phyloP scores from a whole-genome alignment of 1,284 basidiomycete species.

The Takashimella tepidaria region DNA sequence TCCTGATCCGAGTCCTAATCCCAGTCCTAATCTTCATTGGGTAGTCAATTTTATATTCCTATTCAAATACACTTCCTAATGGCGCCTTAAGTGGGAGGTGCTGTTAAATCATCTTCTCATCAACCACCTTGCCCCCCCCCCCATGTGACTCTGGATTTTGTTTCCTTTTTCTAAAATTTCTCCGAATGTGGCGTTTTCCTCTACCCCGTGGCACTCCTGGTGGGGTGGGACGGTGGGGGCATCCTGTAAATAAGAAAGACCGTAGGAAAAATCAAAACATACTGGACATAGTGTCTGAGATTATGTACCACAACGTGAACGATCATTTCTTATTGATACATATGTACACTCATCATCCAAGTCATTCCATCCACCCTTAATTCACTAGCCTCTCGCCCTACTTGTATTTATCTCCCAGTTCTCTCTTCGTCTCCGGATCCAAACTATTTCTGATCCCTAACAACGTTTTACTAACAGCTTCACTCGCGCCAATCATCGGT shows the following conservation, averaged over 20 bases:
- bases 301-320: too few species aligned
- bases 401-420: constrained; percentile 86
- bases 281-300: too few species aligned
- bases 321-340: too few species aligned
- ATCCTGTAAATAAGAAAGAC: too few species aligned
- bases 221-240: too few species aligned
- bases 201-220: not conserved
- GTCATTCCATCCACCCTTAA: not conserved
- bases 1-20: not conserved
- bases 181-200: not conserved
- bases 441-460: constrained; percentile 85
- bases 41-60: too few species aligned
- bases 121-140: not conserved
- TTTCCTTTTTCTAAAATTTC: not conserved
- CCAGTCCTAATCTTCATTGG: too few species aligned
- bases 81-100: too few species aligned
- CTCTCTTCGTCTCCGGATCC: constrained; percentile 69
- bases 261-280: too few species aligned
- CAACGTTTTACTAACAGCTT: constrained; percentile 91
- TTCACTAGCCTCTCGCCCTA: constrained; percentile 5
- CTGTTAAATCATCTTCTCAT: not conserved
- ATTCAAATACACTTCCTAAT: too few species aligned
- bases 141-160: too few species aligned
- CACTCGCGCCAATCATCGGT: constrained; percentile 93
- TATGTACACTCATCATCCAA: too few species aligned